Percentiles rank a stretch among this genome's conserved stretches.
Conservation (phyloP, 2,329 filamentous ascomycete species). For the Bretziella fagacearum region DNA sequence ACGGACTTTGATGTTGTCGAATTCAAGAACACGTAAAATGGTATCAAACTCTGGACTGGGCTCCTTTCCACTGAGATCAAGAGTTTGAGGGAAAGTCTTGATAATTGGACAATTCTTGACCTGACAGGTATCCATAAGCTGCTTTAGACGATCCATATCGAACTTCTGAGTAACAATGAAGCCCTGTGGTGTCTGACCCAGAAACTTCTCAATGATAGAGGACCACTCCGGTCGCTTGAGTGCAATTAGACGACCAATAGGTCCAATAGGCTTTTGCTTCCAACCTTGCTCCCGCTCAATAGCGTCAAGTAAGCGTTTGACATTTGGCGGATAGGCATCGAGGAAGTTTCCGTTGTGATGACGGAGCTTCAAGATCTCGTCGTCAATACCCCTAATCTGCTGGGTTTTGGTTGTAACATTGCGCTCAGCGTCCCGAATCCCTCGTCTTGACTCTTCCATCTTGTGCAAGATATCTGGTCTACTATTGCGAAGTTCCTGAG, state of each 20-base stretch:
- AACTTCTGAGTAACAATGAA: conserved; percentile 68
- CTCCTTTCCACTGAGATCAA: conserved; percentile 51
- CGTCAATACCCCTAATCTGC: conserved; percentile 19
- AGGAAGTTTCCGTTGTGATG: conserved; percentile 37
- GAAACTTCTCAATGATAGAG: conserved; percentile 57
- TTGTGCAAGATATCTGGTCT: conserved; percentile 5
- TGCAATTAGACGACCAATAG: conserved; percentile 61
- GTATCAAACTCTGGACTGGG: conserved; percentile 60
- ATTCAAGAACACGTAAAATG: conserved; percentile 61
- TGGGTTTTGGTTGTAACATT: conserved; percentile 9
- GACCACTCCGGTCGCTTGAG: conserved; percentile 71
- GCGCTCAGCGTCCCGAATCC: conserved; percentile 19
- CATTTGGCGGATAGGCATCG: conserved; percentile 45
- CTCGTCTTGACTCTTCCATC: conserved; percentile 12
- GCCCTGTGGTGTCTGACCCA: conserved; percentile 52
- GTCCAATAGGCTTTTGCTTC: conserved; percentile 57
- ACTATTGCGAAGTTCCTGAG: not conserved
- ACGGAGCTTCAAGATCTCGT: conserved; percentile 14
- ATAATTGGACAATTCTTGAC: conserved; percentile 38
- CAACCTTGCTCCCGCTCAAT: conserved; percentile 58
- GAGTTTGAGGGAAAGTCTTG: conserved; percentile 40
- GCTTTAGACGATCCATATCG: conserved; percentile 53
- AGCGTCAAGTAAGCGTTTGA: conserved; percentile 46
- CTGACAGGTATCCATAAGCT: conserved; percentile 42
- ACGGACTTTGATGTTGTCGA: conserved; percentile 62